A percentile compares a stretch with the other conserved stretches of the same genome.
Conservation (phyloP, 495 filamentous ascomycete species). For the Hyaloscypha variabilis region DNA sequence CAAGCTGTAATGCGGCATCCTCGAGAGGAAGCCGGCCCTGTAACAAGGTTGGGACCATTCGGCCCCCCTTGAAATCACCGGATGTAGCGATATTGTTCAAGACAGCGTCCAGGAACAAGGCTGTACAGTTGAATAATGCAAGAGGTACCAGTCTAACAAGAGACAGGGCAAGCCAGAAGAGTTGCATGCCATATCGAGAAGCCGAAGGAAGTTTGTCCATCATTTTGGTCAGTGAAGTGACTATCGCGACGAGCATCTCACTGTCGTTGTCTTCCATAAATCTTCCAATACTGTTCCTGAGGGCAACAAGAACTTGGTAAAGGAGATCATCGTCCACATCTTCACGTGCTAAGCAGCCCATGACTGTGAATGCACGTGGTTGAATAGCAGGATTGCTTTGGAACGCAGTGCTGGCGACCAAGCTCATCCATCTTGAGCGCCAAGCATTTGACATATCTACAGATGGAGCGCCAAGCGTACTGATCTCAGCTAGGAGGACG, state of each 20-base stretch:
- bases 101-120: slow-evolving; percentile 62
- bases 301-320: slow-evolving; percentile 67
- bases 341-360: slow-evolving; percentile 68
- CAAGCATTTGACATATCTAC: slow-evolving; percentile 66
- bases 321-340: slow-evolving; percentile 70
- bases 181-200: slow-evolving; percentile 65
- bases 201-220: slow-evolving; percentile 65
- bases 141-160: slow-evolving; percentile 62
- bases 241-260: slow-evolving; percentile 68
- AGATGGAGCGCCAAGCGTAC: slow-evolving; percentile 60
- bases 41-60: slow-evolving; percentile 57
- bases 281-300: slow-evolving; percentile 58
- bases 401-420: slow-evolving; percentile 70
- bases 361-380: slow-evolving; percentile 66
- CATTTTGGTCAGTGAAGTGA: slow-evolving; percentile 68
- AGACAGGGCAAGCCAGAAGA: slow-evolving; percentile 70
- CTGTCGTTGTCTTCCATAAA: slow-evolving; percentile 61
- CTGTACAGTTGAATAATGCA: slow-evolving; percentile 63
- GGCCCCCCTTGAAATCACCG: slow-evolving; percentile 56
- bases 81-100: slow-evolving; percentile 59
- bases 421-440: slow-evolving; percentile 72
- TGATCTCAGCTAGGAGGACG: slow-evolving; percentile 61
- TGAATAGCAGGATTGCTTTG: slow-evolving; percentile 72
- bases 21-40: slow-evolving; percentile 58
- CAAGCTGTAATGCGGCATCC: slow-evolving; percentile 57